These are phyloP conservation scores for Aegilops speltoides DNA, from an alignment of 176 grass and related monocot genomes.

Conservation along the genomic window DNA sequence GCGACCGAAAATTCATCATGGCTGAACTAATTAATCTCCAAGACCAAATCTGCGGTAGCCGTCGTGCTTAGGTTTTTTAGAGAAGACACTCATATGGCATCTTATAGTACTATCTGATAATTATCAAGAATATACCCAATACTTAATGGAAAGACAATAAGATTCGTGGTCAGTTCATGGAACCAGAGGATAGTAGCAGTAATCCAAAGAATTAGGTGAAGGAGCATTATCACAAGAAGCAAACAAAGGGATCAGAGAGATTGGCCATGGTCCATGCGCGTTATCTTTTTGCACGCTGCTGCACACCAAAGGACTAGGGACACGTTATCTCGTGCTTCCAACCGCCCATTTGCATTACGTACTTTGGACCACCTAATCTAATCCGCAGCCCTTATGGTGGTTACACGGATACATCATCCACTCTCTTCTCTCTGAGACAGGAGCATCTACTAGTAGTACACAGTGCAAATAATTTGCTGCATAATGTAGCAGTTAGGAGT, in stretches of 20 bases:
- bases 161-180: too few species aligned
- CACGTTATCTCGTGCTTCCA: constrained; percentile 20
- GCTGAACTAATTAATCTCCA: too few species aligned
- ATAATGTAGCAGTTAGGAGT: too few species aligned
- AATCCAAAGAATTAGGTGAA: background rate
- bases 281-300: background rate
- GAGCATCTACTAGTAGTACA: background rate
- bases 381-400: constrained; percentile 28
- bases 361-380: constrained; percentile 49
- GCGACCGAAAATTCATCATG: too few species aligned
- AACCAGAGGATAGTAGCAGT: too few species aligned
- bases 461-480: too few species aligned
- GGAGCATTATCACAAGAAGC: constrained; percentile 3
- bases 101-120: too few species aligned
- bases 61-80: too few species aligned
- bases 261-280: constrained; percentile 25
- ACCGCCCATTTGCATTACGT: constrained; percentile 5
- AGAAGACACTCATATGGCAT: too few species aligned
- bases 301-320: background rate
- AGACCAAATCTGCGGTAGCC: too few species aligned
- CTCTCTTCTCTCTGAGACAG: background rate
- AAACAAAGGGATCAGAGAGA: constrained; percentile 20
- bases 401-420: background rate
- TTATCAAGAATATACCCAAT: too few species aligned
- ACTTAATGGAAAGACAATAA: too few species aligned